Percentiles rank a stretch among this genome's conserved stretches.
These are phyloP conservation scores for Fusarium brevicatenulatum DNA, from an alignment of 2,329 filamentous ascomycete species.

Conservation along the genomic window DNA sequence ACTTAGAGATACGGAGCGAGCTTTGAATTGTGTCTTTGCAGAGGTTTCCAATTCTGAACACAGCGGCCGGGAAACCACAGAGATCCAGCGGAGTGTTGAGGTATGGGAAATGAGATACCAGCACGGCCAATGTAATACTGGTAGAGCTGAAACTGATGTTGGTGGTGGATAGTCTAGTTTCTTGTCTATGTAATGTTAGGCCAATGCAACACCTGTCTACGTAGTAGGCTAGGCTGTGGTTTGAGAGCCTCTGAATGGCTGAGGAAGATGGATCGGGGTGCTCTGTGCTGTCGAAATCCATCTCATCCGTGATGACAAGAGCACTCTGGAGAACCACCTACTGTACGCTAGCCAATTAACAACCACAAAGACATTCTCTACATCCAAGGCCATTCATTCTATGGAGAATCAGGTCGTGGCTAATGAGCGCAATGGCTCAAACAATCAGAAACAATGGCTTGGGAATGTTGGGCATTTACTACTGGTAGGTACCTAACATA, in stretches of 20 bases:
- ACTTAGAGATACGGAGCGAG: slow-evolving; percentile 1
- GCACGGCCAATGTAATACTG: not conserved
- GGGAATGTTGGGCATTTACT: slow-evolving; percentile 14
- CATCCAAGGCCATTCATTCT: not conserved
- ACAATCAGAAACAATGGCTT: slow-evolving; percentile 31
- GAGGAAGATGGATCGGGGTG: not conserved
- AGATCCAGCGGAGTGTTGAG: slow-evolving; percentile 5
- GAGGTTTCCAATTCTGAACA: slow-evolving; percentile 13
- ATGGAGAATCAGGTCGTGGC: slow-evolving; percentile 2
- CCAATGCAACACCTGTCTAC: slow-evolving; percentile 24
- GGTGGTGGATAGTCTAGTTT: slow-evolving; percentile 33
- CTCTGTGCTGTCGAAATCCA: slow-evolving; percentile 14
- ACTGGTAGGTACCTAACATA: no score
- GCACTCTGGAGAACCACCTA: not conserved
- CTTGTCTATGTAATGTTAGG: slow-evolving; percentile 6
- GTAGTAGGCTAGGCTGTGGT: slow-evolving; percentile 1
- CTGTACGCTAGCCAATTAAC: slow-evolving; percentile 8
- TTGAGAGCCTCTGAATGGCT: slow-evolving; percentile 25
- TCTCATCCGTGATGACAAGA: not conserved
- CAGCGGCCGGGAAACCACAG: slow-evolving; percentile 27
- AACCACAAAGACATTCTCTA: not conserved
- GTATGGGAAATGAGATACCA: slow-evolving; percentile 30
- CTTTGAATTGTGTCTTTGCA: not conserved
- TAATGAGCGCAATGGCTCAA: not conserved
- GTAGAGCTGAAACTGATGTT: not conserved